Conservation (phyloP, 2,329 filamentous ascomycete genomes). For the Acarospora socialis region DNA sequence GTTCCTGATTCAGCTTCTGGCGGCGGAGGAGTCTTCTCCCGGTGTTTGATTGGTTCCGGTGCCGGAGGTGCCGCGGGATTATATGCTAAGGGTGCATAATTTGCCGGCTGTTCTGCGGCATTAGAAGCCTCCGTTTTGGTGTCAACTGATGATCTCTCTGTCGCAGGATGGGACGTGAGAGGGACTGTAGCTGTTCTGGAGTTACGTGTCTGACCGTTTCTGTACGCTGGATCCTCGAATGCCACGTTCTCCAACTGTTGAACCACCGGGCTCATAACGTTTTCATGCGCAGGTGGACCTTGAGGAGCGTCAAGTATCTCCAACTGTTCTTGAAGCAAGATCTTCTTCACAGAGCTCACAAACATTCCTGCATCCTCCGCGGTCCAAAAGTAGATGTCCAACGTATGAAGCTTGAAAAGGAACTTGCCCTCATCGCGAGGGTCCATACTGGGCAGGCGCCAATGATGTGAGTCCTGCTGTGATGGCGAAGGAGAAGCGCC, state of each 20-base stretch:
- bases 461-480: slow-evolving; percentile 28
- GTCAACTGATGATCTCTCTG: slow-evolving; percentile 14
- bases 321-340: slow-evolving; percentile 28
- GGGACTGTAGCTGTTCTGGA: slow-evolving; percentile 21
- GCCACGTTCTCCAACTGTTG: slow-evolving; percentile 49
- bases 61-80: slow-evolving; percentile 52
- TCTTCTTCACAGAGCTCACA: slow-evolving; percentile 28
- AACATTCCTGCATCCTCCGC: slow-evolving; percentile 42
- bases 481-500: slow-evolving; percentile 16
- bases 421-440: slow-evolving; percentile 38
- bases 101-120: slow-evolving; percentile 19
- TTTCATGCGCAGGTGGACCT: slow-evolving; percentile 21
- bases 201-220: slow-evolving; percentile 28
- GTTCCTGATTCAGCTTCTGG: slow-evolving; percentile 37
- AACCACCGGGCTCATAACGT: slow-evolving; percentile 44
- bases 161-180: slow-evolving; percentile 11
- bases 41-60: slow-evolving; percentile 48
- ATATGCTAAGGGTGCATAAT: slow-evolving; percentile 43
- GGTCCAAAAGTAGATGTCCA: slow-evolving; percentile 53
- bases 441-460: slow-evolving; percentile 42
- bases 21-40: slow-evolving; percentile 54
- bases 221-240: slow-evolving; percentile 37
- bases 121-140: slow-evolving; percentile 9
- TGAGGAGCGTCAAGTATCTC: slow-evolving; percentile 35
- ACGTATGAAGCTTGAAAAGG: slow-evolving; percentile 42